Evolutionary conservation across 2,329 filamentous ascomycete species (phyloP).

Genomic region (Monilinia laxa): DNA sequence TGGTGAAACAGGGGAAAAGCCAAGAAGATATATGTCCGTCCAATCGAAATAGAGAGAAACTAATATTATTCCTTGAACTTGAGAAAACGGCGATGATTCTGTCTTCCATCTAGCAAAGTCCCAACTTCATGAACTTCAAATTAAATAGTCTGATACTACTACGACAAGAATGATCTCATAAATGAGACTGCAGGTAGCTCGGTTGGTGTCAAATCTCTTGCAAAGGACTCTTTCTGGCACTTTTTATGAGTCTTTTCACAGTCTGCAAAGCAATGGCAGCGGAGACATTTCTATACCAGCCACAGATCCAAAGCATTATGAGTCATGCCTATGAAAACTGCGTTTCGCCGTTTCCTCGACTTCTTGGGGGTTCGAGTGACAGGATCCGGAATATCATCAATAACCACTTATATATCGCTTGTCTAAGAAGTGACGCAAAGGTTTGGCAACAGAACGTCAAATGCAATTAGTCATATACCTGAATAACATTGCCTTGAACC

Average conservation of each 20-base stretch:
- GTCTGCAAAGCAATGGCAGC: too few species aligned
- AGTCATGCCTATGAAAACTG: not conserved
- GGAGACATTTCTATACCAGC: too few species aligned
- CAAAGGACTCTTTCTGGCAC: not conserved
- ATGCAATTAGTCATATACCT: not conserved
- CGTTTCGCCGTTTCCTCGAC: too few species aligned
- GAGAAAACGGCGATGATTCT: not conserved
- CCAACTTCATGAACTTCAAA: not conserved
- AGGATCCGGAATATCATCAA: not conserved
- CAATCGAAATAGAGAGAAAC: not conserved
- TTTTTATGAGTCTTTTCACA: not conserved
- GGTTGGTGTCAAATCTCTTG: not conserved
- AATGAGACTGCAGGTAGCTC: too few species aligned
- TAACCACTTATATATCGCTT: not conserved
- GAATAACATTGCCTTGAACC: not conserved
- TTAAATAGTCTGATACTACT: not conserved
- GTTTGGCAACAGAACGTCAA: not conserved
- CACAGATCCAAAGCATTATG: not conserved
- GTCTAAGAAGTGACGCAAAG: not conserved
- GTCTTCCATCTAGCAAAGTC: not conserved
- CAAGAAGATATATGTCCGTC: not conserved
- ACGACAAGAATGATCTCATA: not conserved
- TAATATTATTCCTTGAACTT: not conserved
- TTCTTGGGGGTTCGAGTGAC: too few species aligned
- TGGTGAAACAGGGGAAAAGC: not conserved